Evolutionary conservation across 2,329 filamentous ascomycete genomes (phyloP).

Genomic region (Neodidymelliopsis sp.): DNA sequence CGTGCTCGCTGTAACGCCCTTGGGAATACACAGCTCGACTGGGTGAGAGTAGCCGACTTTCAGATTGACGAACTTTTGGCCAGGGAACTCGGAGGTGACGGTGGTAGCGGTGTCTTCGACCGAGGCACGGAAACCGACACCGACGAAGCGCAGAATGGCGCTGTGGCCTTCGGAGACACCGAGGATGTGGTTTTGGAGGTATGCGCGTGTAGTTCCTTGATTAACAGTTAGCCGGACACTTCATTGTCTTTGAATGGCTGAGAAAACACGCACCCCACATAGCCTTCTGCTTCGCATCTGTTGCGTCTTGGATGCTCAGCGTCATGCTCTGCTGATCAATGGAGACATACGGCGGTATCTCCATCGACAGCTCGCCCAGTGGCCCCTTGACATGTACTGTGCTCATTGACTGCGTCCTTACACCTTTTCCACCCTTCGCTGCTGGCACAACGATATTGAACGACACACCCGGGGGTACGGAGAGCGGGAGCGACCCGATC

Average conservation of each 20-base stretch:
- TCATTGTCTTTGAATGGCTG: conserved; percentile 9
- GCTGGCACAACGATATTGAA: conserved; percentile 72
- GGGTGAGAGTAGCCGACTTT: conserved; percentile 98
- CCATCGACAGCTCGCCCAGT: conserved; percentile 77
- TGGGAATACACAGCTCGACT: conserved; percentile 84
- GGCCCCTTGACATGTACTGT: conserved; percentile 82
- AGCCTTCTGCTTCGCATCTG: conserved; percentile 77
- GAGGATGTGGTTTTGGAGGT: conserved; percentile 87
- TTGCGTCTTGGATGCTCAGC: conserved; percentile 73
- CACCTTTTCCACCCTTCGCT: conserved; percentile 62
- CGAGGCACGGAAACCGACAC: conserved; percentile 92
- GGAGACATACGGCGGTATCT: conserved; percentile 79
- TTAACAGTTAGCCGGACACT: conserved; percentile 6
- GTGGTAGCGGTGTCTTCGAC: conserved; percentile 79
- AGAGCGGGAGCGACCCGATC: conserved; percentile 73
- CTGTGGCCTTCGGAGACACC: conserved; percentile 97
- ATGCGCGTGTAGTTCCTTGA: conserved; percentile 85
- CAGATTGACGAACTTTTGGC: conserved; percentile 87
- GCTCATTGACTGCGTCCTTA: conserved; percentile 68
- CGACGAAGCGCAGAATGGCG: conserved; percentile 88
- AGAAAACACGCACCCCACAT: conserved; percentile 81
- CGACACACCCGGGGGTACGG: conserved; percentile 66
- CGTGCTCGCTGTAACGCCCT: conserved; percentile 83
- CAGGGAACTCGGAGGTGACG: conserved; percentile 71
- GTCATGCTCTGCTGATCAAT: conserved; percentile 72